phyloP scores from a whole-genome alignment of 2,329 filamentous ascomycete genomes.

The Colletotrichum viniferum region DNA sequence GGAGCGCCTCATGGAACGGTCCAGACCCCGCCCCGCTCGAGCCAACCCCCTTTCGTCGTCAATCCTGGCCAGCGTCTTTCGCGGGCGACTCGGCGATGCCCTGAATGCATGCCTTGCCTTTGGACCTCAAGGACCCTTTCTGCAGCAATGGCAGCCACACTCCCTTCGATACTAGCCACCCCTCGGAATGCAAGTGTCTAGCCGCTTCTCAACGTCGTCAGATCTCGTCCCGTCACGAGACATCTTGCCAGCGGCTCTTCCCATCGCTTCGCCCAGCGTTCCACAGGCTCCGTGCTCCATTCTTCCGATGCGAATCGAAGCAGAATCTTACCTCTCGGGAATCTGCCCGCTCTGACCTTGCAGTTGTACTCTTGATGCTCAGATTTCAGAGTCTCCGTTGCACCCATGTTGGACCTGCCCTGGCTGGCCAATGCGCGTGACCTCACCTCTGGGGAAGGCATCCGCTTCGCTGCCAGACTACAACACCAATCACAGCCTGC shows the following conservation, averaged over 20 bases:
- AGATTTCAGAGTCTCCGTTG: not conserved
- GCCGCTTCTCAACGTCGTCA: not conserved
- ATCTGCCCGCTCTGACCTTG: not conserved
- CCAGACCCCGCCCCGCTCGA: not conserved
- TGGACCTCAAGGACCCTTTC: not conserved
- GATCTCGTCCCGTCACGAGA: not conserved
- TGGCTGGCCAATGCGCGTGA: not conserved
- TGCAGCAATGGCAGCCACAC: conserved; percentile 7
- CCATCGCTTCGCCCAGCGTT: not conserved
- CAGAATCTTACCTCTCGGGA: not conserved
- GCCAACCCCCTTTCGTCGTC: conserved; percentile 4
- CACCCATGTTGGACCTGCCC: not conserved
- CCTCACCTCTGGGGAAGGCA: not conserved
- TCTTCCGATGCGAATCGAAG: not conserved
- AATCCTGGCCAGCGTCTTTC: not conserved
- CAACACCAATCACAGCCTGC: not conserved
- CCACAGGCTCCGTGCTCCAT: not conserved
- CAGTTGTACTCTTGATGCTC: not conserved
- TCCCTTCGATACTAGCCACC: not conserved
- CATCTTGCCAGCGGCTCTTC: not conserved
- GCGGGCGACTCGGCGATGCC: not conserved
- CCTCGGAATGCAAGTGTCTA: not conserved
- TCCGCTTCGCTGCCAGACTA: not conserved
- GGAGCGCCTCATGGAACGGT: not conserved
- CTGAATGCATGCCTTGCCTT: not conserved